Percentiles rank a stretch among this genome's conserved stretches.
phyloP scores from a whole-genome alignment of 176 grass and related monocot species.

The Melocanna baccifera region DNA sequence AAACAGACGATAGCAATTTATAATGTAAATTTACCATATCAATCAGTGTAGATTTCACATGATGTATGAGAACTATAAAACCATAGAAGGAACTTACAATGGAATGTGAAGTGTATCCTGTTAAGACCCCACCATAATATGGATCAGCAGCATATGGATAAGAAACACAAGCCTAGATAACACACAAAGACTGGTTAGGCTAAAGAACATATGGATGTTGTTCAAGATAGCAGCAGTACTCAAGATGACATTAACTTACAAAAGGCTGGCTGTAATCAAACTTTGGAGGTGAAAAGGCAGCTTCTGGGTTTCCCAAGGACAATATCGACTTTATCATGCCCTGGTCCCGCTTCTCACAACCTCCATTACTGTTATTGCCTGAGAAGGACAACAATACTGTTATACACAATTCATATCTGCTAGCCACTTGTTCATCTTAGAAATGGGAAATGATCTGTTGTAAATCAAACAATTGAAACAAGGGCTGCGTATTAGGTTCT shows the following conservation, averaged over 20 bases:
- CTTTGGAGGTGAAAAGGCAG: constrained; percentile 31
- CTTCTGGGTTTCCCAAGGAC: constrained; percentile 43
- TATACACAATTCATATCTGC: background rate
- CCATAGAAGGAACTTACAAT: constrained; percentile 36
- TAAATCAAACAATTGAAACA: too few relatives aligned
- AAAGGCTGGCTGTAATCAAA: constrained; percentile 42
- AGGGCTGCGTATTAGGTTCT: too few relatives aligned
- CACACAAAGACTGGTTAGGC: constrained; percentile 13
- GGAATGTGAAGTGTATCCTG: constrained; percentile 40
- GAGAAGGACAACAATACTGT: constrained; percentile 11
- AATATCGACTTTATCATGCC: constrained; percentile 18
- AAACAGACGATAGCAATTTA: background rate
- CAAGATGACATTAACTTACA: constrained; percentile 46
- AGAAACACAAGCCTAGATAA: constrained; percentile 46
- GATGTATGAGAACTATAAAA: constrained; percentile 5
- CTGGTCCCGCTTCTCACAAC: constrained; percentile 23
- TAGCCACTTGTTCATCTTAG: background rate
- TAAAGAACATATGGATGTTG: background rate
- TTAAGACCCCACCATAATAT: constrained; percentile 54
- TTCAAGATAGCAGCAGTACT: constrained; percentile 11
- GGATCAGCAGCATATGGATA: constrained; percentile 36
- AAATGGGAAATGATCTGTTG: background rate
- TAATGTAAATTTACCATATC: background rate
- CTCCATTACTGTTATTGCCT: background rate
- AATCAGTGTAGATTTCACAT: background rate